A percentile compares a stretch with the other conserved stretches of the same genome.
These are phyloP conservation scores for Akanthomyces uredinophilus DNA, from an alignment of 2,329 filamentous ascomycete species.

Conservation along the genomic window DNA sequence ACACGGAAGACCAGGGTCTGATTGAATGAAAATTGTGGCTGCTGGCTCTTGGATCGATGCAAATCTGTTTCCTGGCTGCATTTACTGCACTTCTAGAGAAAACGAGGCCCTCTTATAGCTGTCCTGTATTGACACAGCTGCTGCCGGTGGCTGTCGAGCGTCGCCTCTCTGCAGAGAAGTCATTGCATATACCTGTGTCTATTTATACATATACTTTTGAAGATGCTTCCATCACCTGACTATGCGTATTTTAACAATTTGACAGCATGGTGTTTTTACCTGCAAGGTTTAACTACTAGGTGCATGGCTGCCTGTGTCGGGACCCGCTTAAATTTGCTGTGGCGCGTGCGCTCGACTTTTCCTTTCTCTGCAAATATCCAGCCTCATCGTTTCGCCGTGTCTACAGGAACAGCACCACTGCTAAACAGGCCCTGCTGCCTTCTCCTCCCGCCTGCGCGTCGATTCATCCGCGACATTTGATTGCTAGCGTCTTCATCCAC, in stretches of 20 bases:
- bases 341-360: conserved; percentile 9
- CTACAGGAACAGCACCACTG: background rate
- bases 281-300: background rate
- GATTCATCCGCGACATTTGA: no score
- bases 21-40: no score
- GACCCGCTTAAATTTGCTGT: conserved; percentile 1
- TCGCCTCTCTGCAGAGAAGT: no score
- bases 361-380: background rate
- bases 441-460: background rate
- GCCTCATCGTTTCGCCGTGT: background rate
- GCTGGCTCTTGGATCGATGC: background rate
- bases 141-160: no score
- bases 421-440: background rate
- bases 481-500: background rate
- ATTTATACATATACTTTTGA: background rate
- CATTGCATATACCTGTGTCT: no score
- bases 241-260: background rate
- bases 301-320: background rate
- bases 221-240: background rate
- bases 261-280: background rate
- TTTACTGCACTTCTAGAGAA: no score
- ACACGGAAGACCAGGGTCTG: no score
- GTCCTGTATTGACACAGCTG: no score
- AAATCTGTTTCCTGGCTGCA: no score
- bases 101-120: no score